Evolutionary conservation across 1,284 basidiomycete species (phyloP), one percentile per base, ranked within the genome.

Genomic region (Naganishia sp.): DNA sequence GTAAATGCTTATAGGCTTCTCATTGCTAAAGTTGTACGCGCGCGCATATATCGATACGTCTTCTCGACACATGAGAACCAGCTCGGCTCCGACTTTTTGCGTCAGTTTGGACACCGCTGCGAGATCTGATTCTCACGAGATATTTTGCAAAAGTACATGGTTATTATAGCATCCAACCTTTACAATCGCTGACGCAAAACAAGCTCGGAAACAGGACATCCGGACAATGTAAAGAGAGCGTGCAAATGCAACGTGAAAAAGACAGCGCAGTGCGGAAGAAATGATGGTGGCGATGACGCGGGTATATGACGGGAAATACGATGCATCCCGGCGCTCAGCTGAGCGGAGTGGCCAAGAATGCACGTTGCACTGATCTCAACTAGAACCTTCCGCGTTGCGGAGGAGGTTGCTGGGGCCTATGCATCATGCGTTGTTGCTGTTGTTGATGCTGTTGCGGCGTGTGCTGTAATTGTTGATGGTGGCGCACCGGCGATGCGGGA

Each of bases 271-370:
- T 39, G 13, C 13, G 7, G 23, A 11, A 41, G 47, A 32, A 50
- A 41, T 42, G 58, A 61, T 35, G 39, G 47, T 51, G 58, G 47
- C 58, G 47, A 13, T 28, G 17, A 61, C 58, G 58, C 58, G 58
- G 58, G 58, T 61, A 61, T 61, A 61, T 61, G 9, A 21, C 21
- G 35, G 35, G 35, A 39, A 6, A 39, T 39, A 13, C 7, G 35
- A 13, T 13, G 7, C 7, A 39, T 4, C 35, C 2, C 35, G 25
- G 28, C n/a, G 39, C n/a, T 47, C 18, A 7, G 54, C 13, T 31
- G 41, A 25, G 39, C 31, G 41, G 45, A 31, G 54, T 56, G 2
- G 39, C 25, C 21, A 11, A 13, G 39, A 25, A 23, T 21, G 42
- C 39, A 28, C 54, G 15, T 7, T 39, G 56, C 15, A n/a, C 17